Percentiles rank a stretch among this genome's conserved stretches.
Conservation (phyloP, 2,329 filamentous ascomycete genomes). For the Alternaria arbusti region DNA sequence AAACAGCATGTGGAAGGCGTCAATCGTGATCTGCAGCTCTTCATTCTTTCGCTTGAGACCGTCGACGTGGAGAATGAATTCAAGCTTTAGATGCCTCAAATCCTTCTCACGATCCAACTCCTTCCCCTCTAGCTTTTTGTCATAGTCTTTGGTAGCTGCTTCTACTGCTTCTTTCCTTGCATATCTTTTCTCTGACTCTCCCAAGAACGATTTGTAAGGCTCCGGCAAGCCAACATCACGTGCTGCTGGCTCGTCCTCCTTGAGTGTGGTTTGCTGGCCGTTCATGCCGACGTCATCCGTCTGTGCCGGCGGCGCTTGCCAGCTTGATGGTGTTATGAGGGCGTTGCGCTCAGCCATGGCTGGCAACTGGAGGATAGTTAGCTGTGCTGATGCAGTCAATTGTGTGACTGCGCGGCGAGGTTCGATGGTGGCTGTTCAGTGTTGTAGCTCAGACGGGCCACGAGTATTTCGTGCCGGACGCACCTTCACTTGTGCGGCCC, state of each 20-base stretch:
- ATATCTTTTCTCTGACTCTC: too few species aligned
- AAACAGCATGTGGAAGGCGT: not conserved
- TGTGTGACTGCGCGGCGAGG: not conserved
- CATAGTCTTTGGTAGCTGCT: not conserved
- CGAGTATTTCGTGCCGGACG: not conserved
- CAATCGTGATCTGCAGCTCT: not conserved
- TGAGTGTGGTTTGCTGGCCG: fast-evolving
- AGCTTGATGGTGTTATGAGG: not conserved
- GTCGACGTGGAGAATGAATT: not conserved
- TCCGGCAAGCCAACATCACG: not conserved
- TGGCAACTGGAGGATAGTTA: not conserved
- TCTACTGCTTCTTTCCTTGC: not conserved
- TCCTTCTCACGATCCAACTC: not conserved
- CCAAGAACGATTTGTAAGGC: too few species aligned
- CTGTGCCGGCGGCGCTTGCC: not conserved
- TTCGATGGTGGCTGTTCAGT: not conserved
- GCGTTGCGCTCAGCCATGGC: not conserved
- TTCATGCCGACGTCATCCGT: not conserved
- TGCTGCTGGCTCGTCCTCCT: not conserved
- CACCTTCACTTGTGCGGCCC: not conserved
- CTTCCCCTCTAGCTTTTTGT: not conserved
- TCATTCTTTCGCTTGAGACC: not conserved
- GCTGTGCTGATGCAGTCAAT: not conserved
- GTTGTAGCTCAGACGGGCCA: not conserved
- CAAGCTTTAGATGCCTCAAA: not conserved